phyloP scores from a whole-genome alignment of 2,329 filamentous ascomycete species.

The Aplosporella prunicola region DNA sequence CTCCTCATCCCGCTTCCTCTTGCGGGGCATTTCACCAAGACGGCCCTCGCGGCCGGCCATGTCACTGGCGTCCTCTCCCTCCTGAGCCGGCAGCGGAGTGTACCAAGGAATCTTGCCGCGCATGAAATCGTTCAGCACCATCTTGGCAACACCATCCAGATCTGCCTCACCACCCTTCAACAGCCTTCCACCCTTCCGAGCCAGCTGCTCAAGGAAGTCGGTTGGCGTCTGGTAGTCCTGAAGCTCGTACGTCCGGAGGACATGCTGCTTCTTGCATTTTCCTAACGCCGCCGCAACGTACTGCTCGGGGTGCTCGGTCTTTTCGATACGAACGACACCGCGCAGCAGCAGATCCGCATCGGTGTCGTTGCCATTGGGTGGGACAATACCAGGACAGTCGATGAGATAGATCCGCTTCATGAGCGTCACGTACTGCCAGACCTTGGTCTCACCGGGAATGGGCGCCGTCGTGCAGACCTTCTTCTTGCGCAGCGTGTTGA shows the following conservation, averaged over 20 bases:
- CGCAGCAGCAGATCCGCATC: conserved; percentile 82
- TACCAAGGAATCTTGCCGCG: conserved; percentile 96
- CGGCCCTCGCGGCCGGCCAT: conserved; percentile 66
- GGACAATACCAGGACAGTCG: conserved; percentile 93
- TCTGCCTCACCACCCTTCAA: conserved; percentile 92
- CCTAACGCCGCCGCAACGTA: conserved; percentile 78
- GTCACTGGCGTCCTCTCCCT: conserved; percentile 39
- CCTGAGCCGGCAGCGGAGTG: conserved; percentile 58
- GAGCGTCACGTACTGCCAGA: conserved; percentile 94
- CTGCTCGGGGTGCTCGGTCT: conserved; percentile 91
- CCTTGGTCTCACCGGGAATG: conserved; percentile 92
- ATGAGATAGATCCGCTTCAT: conserved; percentile 95
- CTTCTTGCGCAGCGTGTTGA: conserved; percentile 91
- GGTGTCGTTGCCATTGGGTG: conserved; percentile 73
- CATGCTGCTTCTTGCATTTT: conserved; percentile 74
- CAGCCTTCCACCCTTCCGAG: conserved; percentile 75
- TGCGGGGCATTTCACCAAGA: conserved; percentile 68
- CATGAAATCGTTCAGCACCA: conserved; percentile 94
- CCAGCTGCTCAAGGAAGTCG: conserved; percentile 78
- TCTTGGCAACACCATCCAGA: conserved; percentile 88
- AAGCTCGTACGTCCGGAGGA: conserved; percentile 88
- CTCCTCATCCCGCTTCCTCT: conserved; percentile 54
- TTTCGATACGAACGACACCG: conserved; percentile 88
- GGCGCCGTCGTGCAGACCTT: conserved; percentile 89
- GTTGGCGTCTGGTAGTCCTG: conserved; percentile 62